Evolutionary conservation across 495 filamentous ascomycete genomes (phyloP).

Genomic region (Tuber brumale): DNA sequence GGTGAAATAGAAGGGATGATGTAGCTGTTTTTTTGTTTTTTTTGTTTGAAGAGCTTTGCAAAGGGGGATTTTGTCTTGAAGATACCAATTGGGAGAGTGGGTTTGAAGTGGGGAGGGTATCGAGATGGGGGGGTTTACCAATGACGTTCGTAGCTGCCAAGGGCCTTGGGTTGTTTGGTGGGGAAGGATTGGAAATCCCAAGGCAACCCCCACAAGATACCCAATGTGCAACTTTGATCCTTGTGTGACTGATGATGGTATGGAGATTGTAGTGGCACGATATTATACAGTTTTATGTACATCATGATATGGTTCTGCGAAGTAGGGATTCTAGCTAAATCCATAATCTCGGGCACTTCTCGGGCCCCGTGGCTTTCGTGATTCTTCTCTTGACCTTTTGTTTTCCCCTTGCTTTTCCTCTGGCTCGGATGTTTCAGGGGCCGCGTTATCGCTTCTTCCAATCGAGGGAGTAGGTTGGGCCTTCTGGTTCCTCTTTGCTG

Average conservation of each 20-base stretch:
- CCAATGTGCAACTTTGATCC: not conserved
- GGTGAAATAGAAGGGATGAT: not conserved
- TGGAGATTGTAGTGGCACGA: not conserved
- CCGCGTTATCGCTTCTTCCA: not conserved
- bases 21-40: not conserved
- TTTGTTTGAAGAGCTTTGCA: not conserved
- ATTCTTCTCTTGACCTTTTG: not conserved
- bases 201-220: not conserved
- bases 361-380: slow-evolving; percentile 9
- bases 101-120: not conserved
- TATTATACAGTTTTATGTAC: not conserved
- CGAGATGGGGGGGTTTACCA: not conserved
- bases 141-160: not conserved
- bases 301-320: not conserved
- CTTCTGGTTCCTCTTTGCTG: slow-evolving; percentile 39
- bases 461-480: slow-evolving; percentile 1
- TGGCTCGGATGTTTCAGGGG: not conserved
- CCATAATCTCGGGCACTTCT: slow-evolving; percentile 27
- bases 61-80: slow-evolving; percentile 17
- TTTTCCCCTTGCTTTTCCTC: not conserved
- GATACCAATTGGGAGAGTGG: not conserved
- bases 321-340: slow-evolving; percentile 16
- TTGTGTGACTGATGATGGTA: not conserved
- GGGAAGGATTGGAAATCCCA: not conserved
- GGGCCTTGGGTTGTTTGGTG: not conserved